A percentile compares a stretch with the other conserved stretches of the same genome.
Evolutionary conservation across 2,329 filamentous ascomycete species (phyloP).

Genomic region (Ampelomyces quisqualis): DNA sequence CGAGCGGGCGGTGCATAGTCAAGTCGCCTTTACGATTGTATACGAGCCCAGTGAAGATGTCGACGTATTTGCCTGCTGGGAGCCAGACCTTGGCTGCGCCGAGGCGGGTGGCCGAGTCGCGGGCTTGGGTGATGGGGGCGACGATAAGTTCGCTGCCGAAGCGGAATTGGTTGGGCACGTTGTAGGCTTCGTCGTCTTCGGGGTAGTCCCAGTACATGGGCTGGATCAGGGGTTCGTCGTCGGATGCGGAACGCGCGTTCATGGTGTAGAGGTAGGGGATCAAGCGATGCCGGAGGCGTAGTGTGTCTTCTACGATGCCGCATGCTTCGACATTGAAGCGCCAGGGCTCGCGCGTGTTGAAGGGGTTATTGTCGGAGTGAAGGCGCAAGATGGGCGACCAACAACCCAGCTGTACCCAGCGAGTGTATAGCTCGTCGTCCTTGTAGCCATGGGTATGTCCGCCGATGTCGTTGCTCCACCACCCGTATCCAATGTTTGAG

Average conservation of each 20-base stretch:
- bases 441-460: slow-evolving; percentile 59
- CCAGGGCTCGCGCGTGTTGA: slow-evolving; percentile 66
- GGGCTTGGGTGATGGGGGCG: slow-evolving; percentile 57
- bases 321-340: slow-evolving; percentile 52
- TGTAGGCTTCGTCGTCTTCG: slow-evolving; percentile 55
- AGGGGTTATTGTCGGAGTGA: slow-evolving; percentile 60
- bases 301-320: slow-evolving; percentile 51
- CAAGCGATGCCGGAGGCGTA: slow-evolving; percentile 59
- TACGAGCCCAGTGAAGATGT: slow-evolving; percentile 59
- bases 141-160: slow-evolving; percentile 61
- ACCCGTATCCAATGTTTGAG: slow-evolving; percentile 67
- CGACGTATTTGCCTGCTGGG: slow-evolving; percentile 56
- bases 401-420: slow-evolving; percentile 64
- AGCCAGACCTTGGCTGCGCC: slow-evolving; percentile 58
- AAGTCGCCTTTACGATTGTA: slow-evolving; percentile 60
- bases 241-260: slow-evolving; percentile 51
- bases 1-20: slow-evolving; percentile 53
- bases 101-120: slow-evolving; percentile 50
- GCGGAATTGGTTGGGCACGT: slow-evolving; percentile 58
- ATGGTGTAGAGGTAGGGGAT: slow-evolving; percentile 63
- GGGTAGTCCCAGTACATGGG: slow-evolving; percentile 65
- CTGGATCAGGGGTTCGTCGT: slow-evolving; percentile 57
- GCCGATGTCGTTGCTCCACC: slow-evolving; percentile 70
- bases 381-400: slow-evolving; percentile 63
- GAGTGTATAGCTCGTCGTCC: slow-evolving; percentile 59